Base-by-base conservation (phyloP, 345 rosid species). In the Rhodomyrtus tomentosa region DNA sequence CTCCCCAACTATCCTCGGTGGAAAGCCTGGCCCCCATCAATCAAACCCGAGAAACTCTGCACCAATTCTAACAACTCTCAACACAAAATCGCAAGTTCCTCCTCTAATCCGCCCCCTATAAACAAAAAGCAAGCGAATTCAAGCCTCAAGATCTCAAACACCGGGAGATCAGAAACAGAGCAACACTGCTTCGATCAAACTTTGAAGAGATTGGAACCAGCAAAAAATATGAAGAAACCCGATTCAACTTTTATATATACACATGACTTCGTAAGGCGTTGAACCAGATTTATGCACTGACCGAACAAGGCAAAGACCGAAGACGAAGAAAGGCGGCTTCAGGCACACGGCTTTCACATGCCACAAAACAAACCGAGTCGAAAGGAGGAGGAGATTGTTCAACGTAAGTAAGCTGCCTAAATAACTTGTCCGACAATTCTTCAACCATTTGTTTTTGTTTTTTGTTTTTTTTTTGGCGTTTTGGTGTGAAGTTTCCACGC, bases 11-110 rank as follows among this genome's bases (percentile, higher is more conserved):
- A 3, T 45, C 88, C 32, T 92, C 96, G 85, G 85, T 94, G 5
- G 98, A 95, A 87, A 83, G 91, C 79, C 85, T 90, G 38, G 87
- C 86, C 62, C 99, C 99, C 99, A 96, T 96, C 87, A 82, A 8
- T 68, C 24, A 68, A 68, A 18, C 76, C 24, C 6, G 21, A 68
- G 76, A 68, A 68, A 68, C 42, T 68, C 76, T 32, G 76, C 76
- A 68, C 40, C 76, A 36, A 68, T 68, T 68, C 45, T 68, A 68
- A 16, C 42, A 16, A 2, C 9, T 68, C 24, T 68, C 76, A 68
- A 36, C 76, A 32, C 45, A 32, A 62, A 20, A 62, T 62, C 24
- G 42, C 74, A 36, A 59, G 32, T 29, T 29, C 16, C 40, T 59
- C 22, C 40, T 59, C 40, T 15, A 29, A 7, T 27, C 40, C 40